Evolutionary conservation across 208 protist genomes (phyloP).

Genomic region (Phytomonas serpens): DNA sequence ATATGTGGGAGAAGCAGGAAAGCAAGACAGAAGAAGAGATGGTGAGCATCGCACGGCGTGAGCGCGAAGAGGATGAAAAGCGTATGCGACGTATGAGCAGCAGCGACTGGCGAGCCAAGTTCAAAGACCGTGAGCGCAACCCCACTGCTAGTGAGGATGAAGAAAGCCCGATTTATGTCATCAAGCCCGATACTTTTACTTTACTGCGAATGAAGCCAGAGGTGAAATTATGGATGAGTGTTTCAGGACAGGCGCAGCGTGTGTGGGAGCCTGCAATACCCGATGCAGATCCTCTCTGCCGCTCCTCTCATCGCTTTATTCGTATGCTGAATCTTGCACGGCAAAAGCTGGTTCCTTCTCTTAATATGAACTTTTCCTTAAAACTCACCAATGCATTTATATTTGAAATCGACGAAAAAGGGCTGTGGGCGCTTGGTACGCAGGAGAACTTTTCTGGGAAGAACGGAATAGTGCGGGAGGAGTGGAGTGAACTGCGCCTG

Average conservation of each 20-base stretch:
- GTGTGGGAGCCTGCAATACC: conserved; percentile 73
- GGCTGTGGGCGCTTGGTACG: conserved; percentile 83
- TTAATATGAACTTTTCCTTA: conserved; percentile 86
- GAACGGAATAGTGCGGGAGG: conserved; percentile 46
- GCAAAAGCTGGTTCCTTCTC: conserved; percentile 78
- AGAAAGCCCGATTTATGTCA: conserved; percentile 73
- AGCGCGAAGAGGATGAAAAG: conserved; percentile 77
- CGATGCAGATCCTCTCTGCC: conserved; percentile 60
- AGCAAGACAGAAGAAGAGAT: conserved; percentile 65
- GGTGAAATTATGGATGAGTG: conserved; percentile 68
- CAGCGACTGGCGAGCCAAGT: conserved; percentile 83
- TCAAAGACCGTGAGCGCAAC: conserved; percentile 76
- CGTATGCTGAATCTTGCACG: conserved; percentile 77
- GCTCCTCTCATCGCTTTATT: conserved; percentile 65
- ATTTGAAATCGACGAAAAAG: conserved; percentile 70
- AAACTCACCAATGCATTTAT: conserved; percentile 85
- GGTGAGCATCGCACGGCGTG: conserved; percentile 55
- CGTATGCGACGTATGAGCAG: conserved; percentile 87
- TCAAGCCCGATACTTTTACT: conserved; percentile 76
- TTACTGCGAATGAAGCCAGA: conserved; percentile 69
- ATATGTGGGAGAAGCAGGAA: conserved; percentile 73
- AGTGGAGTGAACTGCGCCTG: conserved; percentile 77
- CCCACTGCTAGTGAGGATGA: conserved; percentile 69
- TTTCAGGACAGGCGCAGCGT: conserved; percentile 53
- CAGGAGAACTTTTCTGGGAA: conserved; percentile 59